Evolutionary conservation across 2,329 filamentous ascomycete species (phyloP).

Genomic region (Diaporthe sp.): DNA sequence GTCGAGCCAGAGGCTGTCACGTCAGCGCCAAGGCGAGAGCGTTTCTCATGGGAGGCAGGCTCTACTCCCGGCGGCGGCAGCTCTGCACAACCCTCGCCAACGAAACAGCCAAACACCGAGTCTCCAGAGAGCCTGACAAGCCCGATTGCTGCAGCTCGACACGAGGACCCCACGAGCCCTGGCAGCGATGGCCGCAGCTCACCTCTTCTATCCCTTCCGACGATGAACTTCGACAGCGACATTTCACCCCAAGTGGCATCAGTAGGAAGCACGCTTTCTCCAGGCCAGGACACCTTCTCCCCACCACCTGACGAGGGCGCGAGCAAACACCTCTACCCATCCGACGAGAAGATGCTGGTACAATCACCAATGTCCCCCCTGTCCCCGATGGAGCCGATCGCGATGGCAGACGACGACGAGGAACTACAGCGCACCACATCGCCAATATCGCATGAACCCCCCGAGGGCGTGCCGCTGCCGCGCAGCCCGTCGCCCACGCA

Average conservation of each 20-base stretch:
- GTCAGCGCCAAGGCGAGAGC: slow-evolving; percentile 42
- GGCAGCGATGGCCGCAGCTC: slow-evolving; percentile 28
- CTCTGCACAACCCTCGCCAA: slow-evolving; percentile 4
- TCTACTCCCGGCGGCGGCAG: slow-evolving; percentile 44
- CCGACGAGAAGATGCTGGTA: slow-evolving; percentile 60
- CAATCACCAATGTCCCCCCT: slow-evolving; percentile 52
- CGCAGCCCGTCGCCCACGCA: slow-evolving; percentile 32
- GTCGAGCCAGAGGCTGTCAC: slow-evolving; percentile 29
- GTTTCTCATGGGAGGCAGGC: slow-evolving; percentile 61
- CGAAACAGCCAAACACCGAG: background rate
- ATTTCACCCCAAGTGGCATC: background rate
- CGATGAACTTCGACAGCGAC: slow-evolving; percentile 31
- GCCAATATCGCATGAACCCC: slow-evolving; percentile 15
- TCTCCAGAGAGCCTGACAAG: slow-evolving; percentile 8
- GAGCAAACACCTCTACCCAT: slow-evolving; percentile 52
- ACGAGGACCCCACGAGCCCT: slow-evolving; percentile 27
- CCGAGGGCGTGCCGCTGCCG: slow-evolving; percentile 36
- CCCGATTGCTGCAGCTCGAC: background rate
- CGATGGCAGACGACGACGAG: slow-evolving; percentile 51
- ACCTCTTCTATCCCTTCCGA: slow-evolving; percentile 35
- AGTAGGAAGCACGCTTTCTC: background rate
- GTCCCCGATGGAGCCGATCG: slow-evolving; percentile 46
- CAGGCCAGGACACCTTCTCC: slow-evolving; percentile 45
- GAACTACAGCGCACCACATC: slow-evolving; percentile 50
- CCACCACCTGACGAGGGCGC: slow-evolving; percentile 39